These are phyloP conservation scores for Zymoseptoria ardabiliae DNA, from an alignment of 2,329 filamentous ascomycete species.

Conservation along the genomic window DNA sequence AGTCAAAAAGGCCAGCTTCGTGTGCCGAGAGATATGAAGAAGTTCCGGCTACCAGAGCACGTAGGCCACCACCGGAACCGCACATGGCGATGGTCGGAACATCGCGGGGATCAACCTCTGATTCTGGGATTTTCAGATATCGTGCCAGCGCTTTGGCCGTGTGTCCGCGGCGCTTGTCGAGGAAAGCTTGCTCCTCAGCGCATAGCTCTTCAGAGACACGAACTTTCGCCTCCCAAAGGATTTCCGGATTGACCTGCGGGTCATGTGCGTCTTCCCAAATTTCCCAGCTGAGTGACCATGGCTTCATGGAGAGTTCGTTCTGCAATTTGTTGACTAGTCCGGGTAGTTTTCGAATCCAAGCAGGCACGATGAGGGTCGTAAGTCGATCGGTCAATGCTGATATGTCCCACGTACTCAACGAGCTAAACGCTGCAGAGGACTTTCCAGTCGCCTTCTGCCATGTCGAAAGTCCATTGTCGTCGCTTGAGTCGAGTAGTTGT, in stretches of 20 bases:
- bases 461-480: constrained; percentile 15
- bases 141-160: constrained; percentile 67
- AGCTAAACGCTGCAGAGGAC: constrained; percentile 21
- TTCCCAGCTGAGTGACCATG: constrained; percentile 81
- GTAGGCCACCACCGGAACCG: constrained; percentile 82
- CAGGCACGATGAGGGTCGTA: constrained; percentile 55
- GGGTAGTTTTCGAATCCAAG: constrained; percentile 73
- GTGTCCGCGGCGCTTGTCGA: constrained; percentile 59
- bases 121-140: constrained; percentile 71
- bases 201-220: constrained; percentile 77
- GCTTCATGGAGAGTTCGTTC: constrained; percentile 76
- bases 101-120: constrained; percentile 84
- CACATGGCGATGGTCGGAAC: constrained; percentile 90
- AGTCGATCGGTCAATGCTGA: constrained; percentile 22
- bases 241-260: constrained; percentile 76
- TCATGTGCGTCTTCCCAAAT: constrained; percentile 92
- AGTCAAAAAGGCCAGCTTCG: constrained; percentile 86
- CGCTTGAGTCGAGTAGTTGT: neutral
- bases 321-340: constrained; percentile 76
- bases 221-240: constrained; percentile 71
- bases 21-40: constrained; percentile 79
- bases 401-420: constrained; percentile 24
- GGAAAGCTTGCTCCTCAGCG: constrained; percentile 70
- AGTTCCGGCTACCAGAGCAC: constrained; percentile 82
- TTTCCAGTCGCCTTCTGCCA: constrained; percentile 24